phyloP scores from a whole-genome alignment of 768 basidiomycete species.

The Russula olivacea region DNA sequence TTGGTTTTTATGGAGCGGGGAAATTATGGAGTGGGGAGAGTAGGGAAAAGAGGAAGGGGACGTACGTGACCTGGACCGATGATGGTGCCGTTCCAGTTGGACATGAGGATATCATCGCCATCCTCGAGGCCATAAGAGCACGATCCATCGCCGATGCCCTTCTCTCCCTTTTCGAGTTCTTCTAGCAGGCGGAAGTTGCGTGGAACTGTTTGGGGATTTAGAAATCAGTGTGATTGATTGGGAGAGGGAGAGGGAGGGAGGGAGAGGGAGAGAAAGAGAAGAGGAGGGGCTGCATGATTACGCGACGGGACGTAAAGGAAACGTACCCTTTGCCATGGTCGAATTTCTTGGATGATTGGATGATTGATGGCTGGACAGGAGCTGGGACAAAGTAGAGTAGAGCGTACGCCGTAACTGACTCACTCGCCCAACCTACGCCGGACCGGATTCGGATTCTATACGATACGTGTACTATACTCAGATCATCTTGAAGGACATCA shows the following conservation, averaged over 20 bases:
- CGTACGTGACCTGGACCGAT: conserved; percentile 96
- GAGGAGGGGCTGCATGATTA: no score
- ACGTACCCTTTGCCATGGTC: conserved; percentile 8
- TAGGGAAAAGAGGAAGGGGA: conserved; percentile 20
- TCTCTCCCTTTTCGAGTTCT: conserved; percentile 99
- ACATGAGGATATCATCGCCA: conserved; percentile 95
- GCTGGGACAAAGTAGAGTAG: background rate
- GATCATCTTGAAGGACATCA: no score
- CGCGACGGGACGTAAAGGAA: background rate
- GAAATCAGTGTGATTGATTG: conserved; percentile 1
- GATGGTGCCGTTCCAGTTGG: conserved; percentile 98
- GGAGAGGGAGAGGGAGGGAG: background rate
- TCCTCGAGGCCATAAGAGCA: conserved; percentile 97
- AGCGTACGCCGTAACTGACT: background rate
- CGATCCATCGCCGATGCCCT: conserved; percentile 96
- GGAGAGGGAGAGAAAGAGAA: background rate
- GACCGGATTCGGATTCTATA: no score
- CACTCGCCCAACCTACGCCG: background rate
- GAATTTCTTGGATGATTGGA: background rate
- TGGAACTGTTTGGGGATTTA: conserved; percentile 57
- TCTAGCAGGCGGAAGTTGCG: conserved; percentile 95
- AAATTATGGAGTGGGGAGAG: background rate
- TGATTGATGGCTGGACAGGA: background rate
- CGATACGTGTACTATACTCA: background rate
- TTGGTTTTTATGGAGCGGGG: background rate